Conservation (phyloP, 225 moss, liverwort and hornwort genomes). For the Sphagnum contortum region DNA sequence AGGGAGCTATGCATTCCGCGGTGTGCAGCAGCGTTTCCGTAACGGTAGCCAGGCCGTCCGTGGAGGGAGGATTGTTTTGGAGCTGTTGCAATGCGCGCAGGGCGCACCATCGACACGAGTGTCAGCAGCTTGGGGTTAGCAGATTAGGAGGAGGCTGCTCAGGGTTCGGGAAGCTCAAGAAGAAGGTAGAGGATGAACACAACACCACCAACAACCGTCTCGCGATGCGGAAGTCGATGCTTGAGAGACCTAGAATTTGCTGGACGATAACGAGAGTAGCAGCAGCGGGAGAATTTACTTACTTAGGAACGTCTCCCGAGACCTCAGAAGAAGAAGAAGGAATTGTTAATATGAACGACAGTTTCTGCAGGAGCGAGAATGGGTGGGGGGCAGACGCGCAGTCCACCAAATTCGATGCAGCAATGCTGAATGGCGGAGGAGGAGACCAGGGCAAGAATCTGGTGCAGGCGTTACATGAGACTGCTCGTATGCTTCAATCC, state of each 20-base stretch:
- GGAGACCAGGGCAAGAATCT: slow-evolving; percentile 25
- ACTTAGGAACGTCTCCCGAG: slow-evolving; percentile 18
- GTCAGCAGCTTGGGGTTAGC: slow-evolving; percentile 9
- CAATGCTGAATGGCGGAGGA: slow-evolving; percentile 17
- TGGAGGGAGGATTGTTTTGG: slow-evolving; percentile 9
- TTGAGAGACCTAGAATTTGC: slow-evolving; percentile 21
- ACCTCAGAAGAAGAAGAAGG: slow-evolving; percentile 16
- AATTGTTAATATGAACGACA: slow-evolving; percentile 15
- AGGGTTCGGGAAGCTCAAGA: slow-evolving; percentile 13
- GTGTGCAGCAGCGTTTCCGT: slow-evolving; percentile 41
- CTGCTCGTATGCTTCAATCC: slow-evolving; percentile 23
- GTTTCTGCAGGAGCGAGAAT: slow-evolving; percentile 22
- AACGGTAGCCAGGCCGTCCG: slow-evolving; percentile 10
- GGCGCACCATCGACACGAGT: slow-evolving; percentile 19
- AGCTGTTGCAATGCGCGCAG: slow-evolving; percentile 12
- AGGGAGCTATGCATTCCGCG: slow-evolving; percentile 27
- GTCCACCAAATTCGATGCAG: slow-evolving; percentile 16
- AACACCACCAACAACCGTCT: slow-evolving; percentile 1
- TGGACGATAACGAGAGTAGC: background rate
- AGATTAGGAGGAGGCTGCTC: background rate
- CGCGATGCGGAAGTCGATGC: slow-evolving; percentile 4
- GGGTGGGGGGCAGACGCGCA: slow-evolving; percentile 6
- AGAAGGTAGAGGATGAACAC: slow-evolving; percentile 15
- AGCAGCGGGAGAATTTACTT: slow-evolving; percentile 13
- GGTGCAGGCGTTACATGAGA: slow-evolving; percentile 36